Percentiles rank a stretch among this genome's conserved stretches.
Evolutionary conservation across 2,329 filamentous ascomycete genomes (phyloP).

Genomic region (Biscogniauxia mediterranea): DNA sequence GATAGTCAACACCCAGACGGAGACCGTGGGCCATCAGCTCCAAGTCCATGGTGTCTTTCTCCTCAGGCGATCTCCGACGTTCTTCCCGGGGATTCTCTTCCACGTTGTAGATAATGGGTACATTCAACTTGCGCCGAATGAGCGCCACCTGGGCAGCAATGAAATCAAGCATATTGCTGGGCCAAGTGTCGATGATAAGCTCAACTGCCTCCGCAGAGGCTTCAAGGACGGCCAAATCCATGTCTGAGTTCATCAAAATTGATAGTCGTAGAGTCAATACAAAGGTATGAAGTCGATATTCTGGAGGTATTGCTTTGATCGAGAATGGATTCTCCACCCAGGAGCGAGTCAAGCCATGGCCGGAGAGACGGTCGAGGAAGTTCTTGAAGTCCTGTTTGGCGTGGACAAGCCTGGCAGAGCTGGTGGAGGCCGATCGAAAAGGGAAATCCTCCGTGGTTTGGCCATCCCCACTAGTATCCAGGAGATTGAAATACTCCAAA

Average conservation of each 20-base stretch:
- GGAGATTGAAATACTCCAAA: slow-evolving; percentile 69
- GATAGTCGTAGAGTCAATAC: slow-evolving; percentile 62
- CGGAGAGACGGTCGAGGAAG: slow-evolving; percentile 58
- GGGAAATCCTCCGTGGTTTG: slow-evolving; percentile 31
- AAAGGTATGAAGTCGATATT: slow-evolving; percentile 58
- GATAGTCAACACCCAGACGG: slow-evolving; percentile 63
- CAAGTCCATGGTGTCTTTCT: slow-evolving; percentile 47
- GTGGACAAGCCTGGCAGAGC: slow-evolving; percentile 57
- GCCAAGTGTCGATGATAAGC: slow-evolving; percentile 58
- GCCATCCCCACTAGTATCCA: slow-evolving; percentile 41
- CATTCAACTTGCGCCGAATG: slow-evolving; percentile 53
- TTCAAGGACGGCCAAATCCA: slow-evolving; percentile 53
- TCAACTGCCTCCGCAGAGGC: slow-evolving; percentile 60
- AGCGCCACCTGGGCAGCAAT: slow-evolving; percentile 56
- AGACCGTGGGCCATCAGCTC: slow-evolving; percentile 62
- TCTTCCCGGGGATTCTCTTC: slow-evolving; percentile 49
- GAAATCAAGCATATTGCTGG: slow-evolving; percentile 44
- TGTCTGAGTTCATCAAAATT: slow-evolving; percentile 50
- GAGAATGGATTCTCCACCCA: slow-evolving; percentile 61
- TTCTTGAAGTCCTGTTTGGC: slow-evolving; percentile 59
- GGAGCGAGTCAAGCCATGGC: slow-evolving; percentile 48
- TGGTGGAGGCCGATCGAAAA: slow-evolving; percentile 44
- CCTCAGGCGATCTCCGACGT: slow-evolving; percentile 36
- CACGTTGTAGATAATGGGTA: slow-evolving; percentile 58
- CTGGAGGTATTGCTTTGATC: slow-evolving; percentile 56